Evolutionary conservation across 73 alveolate genomes (phyloP), one percentile per base, ranked within the genome.

Genomic region (Tetrahymena elliotti): DNA sequence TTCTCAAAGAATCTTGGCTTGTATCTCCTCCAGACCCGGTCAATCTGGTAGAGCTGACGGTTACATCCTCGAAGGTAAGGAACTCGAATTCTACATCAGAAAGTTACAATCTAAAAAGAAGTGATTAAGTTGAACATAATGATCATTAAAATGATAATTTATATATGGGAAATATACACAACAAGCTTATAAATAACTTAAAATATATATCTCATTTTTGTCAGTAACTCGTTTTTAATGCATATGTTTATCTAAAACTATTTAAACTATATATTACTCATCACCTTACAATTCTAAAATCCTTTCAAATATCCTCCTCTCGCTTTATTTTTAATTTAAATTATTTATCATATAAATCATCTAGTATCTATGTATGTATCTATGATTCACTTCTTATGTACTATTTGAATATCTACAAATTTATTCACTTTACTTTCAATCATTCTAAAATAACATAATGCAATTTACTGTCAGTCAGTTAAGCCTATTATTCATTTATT

Each of bases 11-110:
- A 96, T 99, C 83, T 94, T 98, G 94, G 99, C 99, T 31, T 98
- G 99, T 98, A 97, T 99, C 93, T 96, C 99, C 94, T 98, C 99
- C 92, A 97, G 99, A 94, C 99, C 99, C 36, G 99, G 99, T 38
- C 99, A 99, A 96, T 97, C 98, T 93, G 99, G 99, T 88, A 99
- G 99, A 96, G 99, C 99, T 93, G 99, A 99, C 84, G 99, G 99
- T 84, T 99, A 98, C 97, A 96, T 99, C 95, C 98, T 99, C 83
- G 99, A 99, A 97, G 99, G 99, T 94, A 98, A 97, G 94, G 99
- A 97, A 96, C 98, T 98, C 95, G 99, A 98, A 96, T 98, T 98
- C 98, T 98, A 98, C 95, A 83, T 98, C 96, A 98, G 97, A 96
- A 98, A 98, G 97, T 82, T 98, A 94, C 99, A 94, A 94, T 94